Percentiles rank a stretch among this genome's conserved stretches.
Conservation (phyloP, 2,329 filamentous ascomycete species). For the Exophiala spinifera region DNA sequence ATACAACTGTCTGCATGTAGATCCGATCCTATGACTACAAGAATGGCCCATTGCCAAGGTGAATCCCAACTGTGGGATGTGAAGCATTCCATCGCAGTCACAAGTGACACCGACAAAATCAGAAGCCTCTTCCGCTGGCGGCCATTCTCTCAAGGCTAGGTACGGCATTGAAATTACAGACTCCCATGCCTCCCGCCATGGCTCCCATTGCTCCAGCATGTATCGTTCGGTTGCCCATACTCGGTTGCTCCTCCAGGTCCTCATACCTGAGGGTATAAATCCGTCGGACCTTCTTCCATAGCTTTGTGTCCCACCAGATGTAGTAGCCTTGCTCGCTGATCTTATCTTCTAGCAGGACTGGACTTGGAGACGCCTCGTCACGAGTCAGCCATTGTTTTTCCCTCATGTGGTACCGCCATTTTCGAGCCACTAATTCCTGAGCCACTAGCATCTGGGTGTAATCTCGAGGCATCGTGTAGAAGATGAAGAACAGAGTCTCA, state of each 20-base stretch:
- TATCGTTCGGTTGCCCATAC: constrained; percentile 24
- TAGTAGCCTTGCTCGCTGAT: constrained; percentile 52
- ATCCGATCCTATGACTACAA: too few relatives aligned
- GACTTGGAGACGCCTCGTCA: constrained; percentile 43
- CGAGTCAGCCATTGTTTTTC: constrained; percentile 52
- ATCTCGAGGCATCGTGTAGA: constrained; percentile 65
- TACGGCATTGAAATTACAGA: constrained; percentile 28
- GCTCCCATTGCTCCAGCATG: constrained; percentile 21
- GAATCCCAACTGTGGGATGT: too few relatives aligned
- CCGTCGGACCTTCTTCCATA: constrained; percentile 51
- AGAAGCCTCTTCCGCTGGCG: constrained; percentile 25
- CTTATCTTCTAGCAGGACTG: constrained; percentile 47
- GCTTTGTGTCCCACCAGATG: constrained; percentile 49
- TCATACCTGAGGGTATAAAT: constrained; percentile 51
- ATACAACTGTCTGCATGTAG: too few relatives aligned
- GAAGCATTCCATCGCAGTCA: too few relatives aligned
- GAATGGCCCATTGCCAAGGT: too few relatives aligned
- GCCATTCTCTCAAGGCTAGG: constrained; percentile 29
- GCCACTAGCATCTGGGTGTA: constrained; percentile 65
- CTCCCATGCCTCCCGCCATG: constrained; percentile 20
- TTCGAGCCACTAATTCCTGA: constrained; percentile 56
- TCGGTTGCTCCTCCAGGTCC: constrained; percentile 44
- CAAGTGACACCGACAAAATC: neutral
- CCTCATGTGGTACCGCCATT: constrained; percentile 54
- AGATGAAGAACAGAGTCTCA: constrained; percentile 67